phyloP scores from a whole-genome alignment of 1,139 yeast species.

The Blastobotrys serpentis region DNA sequence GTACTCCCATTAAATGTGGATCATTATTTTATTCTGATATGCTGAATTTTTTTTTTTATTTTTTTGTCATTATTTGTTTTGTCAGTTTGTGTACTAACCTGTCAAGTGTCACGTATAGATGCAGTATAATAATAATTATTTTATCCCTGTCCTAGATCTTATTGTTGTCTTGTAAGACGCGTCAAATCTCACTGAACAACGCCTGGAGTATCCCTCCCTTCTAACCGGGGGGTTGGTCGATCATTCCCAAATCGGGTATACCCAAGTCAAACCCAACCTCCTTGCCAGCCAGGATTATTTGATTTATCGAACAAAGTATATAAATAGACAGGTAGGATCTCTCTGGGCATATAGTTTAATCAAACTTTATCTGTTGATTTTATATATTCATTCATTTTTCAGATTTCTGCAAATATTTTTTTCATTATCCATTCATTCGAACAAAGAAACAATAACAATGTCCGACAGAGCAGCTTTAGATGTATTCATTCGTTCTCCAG shows the following conservation, averaged over 20 bases:
- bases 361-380: conserved; percentile 11
- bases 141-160: conserved; percentile 7
- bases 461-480: conserved; percentile 65
- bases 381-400: conserved; percentile 6
- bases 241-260: conserved; percentile 11
- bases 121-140: background rate
- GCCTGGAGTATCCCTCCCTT: conserved; percentile 7
- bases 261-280: conserved; percentile 11
- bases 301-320: background rate
- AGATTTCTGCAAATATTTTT: background rate
- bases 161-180: conserved; percentile 10
- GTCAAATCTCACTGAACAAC: conserved; percentile 9
- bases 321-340: conserved; percentile 2
- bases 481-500: conserved; percentile 73
- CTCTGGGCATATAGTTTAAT: conserved; percentile 6
- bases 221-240: conserved; percentile 15
- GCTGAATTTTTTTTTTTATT: conserved; percentile 21
- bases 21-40: background rate
- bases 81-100: background rate
- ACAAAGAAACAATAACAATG: conserved; percentile 31
- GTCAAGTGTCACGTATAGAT: conserved; percentile 9
- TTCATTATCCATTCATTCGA: conserved; percentile 2
- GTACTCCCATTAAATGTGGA: conserved; percentile 8
- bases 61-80: conserved; percentile 28
- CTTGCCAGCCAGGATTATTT: conserved; percentile 11